Base-by-base conservation (phyloP, 1,139 yeast genomes). In the Sugiyamaella novakii region DNA sequence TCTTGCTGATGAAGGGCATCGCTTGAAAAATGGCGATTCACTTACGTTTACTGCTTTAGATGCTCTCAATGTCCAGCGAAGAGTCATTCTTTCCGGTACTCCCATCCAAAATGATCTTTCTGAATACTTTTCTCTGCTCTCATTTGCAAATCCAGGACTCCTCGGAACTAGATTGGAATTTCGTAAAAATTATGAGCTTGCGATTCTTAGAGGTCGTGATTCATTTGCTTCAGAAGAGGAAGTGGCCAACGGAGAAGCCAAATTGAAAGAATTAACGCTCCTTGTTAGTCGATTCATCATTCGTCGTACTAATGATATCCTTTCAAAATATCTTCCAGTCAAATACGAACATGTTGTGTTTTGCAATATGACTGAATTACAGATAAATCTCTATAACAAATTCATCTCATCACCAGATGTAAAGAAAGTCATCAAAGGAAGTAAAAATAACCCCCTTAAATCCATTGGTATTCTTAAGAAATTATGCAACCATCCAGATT, bases 61-160 rank as follows among this genome's bases (percentile, higher is more conserved):
- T 63, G 80, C 92, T 11, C 75, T 92, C 47, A 80, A 84, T 47
- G 92, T 96, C 64, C 83, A 84, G 46, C 74, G 98, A 61, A 77
- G 99, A 57, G 97, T 92, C 7, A 92, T 92, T 56, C 71, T 92
- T 29, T 88, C 97, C 0, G 99, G 99, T 42, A 92, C 99, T 0
- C 99, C 99, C 0, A 92, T 92, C 56, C 99, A 92, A 66, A 92
- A 92, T 64, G 98, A 94, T 71, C 74, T 92, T 38, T 85, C 96
- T 1, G 99, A 92, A 68, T 92, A 92, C 68, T 94, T 91, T 64
- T 88, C 98, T 0, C 72, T 92, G 49, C 72, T 94, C 52, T 87
- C 84, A 60, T 92, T 92, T 72, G 95, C 98, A 6, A 92, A 92
- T 63, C 99, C 99, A 0, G 96, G 96, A 0, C 77, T 88, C 43